Evolutionary conservation across 139 green algal species (phyloP), one percentile per base, ranked within the genome.

Genomic region (Zygnema cylindricum): DNA sequence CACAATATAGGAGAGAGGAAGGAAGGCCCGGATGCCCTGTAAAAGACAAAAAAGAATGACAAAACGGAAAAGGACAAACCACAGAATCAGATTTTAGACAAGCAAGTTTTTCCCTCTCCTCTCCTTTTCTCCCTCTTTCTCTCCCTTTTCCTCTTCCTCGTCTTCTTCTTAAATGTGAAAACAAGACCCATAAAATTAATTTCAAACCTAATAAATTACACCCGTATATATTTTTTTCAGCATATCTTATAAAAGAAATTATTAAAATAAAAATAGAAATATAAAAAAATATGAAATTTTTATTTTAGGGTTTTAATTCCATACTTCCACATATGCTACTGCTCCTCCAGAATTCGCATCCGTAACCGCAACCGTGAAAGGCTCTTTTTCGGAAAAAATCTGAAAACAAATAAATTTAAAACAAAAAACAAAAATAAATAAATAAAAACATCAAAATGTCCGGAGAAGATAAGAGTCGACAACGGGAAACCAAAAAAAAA

Each of bases 231-330:
- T n/a, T n/a, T n/a, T n/a, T n/a, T n/a, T n/a, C n/a, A n/a, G n/a
- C n/a, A n/a, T n/a, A n/a, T n/a, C n/a, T n/a, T n/a, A n/a, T 16
- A 16, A 63, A 16, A 7, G 7, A 7, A 85, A 25, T 43, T 89
- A 11, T 41, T 90, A 54, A 43, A 82, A 36, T 22, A 55, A 30
- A 49, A 89, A 79, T 16, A 75, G 42, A 7, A 3, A 16, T 16
- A 25, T 63, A 63, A 25, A 25, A 16, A 63, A 16, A 16, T 79
- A 11, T 82, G 96, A 40, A 92, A 95, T 63, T 93, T 89, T 30
- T 92, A 95, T 92, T 92, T 95, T 76, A 43, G 55, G 54, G 35
- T n/a, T n/a, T n/a, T n/a, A n/a, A n/a, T n/a, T n/a, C n/a, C n/a
- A n/a, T n/a, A n/a, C n/a, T n/a, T n/a, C n/a, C n/a, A n/a, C n/a